These are phyloP conservation scores for Penicillium steckii DNA, from an alignment of 495 filamentous ascomycete genomes.

Conservation along the genomic window DNA sequence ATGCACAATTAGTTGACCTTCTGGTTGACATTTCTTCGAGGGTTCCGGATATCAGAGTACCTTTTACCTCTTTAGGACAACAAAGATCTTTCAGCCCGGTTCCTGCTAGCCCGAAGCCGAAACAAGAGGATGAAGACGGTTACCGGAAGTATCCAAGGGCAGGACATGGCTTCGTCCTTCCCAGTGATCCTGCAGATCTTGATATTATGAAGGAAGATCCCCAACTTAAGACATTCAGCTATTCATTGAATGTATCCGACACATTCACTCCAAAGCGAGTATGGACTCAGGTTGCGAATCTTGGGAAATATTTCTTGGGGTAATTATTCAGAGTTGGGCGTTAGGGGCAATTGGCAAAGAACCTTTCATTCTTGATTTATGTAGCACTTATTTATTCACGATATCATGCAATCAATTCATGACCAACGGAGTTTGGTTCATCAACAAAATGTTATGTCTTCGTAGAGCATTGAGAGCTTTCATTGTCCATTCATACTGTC, in stretches of 20 bases:
- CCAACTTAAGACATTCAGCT: conserved; percentile 44
- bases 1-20: conserved; percentile 40
- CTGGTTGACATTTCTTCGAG: conserved; percentile 32
- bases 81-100: neutral
- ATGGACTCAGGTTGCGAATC: neutral
- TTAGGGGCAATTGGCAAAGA: neutral
- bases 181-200: conserved; percentile 35
- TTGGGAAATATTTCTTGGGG: neutral
- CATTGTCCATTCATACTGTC: too few species aligned
- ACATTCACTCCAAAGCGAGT: neutral
- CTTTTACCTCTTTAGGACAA: neutral
- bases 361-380: neutral
- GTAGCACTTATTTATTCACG: neutral
- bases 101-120: conserved; percentile 12
- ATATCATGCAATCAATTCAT: neutral
- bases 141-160: conserved; percentile 65
- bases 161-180: conserved; percentile 50
- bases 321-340: neutral
- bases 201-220: conserved; percentile 45
- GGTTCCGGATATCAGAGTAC: conserved; percentile 26
- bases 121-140: conserved; percentile 40
- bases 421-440: neutral
- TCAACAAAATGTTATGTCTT: neutral
- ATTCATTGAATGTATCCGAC: conserved; percentile 29
- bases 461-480: neutral